These are phyloP conservation scores for Candida krabiensis DNA, from an alignment of 805 yeast species.

Conservation along the genomic window DNA sequence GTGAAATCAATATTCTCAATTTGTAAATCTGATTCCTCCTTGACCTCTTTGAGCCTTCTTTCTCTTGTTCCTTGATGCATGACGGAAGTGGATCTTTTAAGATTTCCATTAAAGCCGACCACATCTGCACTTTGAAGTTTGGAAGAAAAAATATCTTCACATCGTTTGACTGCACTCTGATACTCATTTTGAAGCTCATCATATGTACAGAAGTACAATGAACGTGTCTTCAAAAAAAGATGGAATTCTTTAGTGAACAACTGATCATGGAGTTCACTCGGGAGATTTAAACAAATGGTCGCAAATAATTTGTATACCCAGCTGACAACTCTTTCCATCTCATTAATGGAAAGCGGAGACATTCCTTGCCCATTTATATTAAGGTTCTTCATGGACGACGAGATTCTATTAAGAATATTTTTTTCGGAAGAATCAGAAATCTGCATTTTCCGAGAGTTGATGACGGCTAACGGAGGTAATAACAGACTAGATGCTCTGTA, in stretches of 20 bases:
- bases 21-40: conserved; percentile 7
- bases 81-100: conserved; percentile 14
- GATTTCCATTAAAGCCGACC: conserved; percentile 3
- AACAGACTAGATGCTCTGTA: conserved; percentile 11
- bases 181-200: conserved; percentile 16
- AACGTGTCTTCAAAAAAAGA: conserved; percentile 9
- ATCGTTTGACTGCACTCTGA: conserved; percentile 2
- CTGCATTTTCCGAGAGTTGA: conserved; percentile 8
- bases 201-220: conserved; percentile 7
- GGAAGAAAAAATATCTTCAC: conserved; percentile 5
- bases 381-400: conserved; percentile 8
- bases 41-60: conserved; percentile 8
- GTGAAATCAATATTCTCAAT: conserved; percentile 7
- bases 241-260: conserved; percentile 11
- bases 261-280: conserved; percentile 4
- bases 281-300: conserved; percentile 6
- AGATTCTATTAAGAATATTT: conserved; percentile 7
- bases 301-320: conserved; percentile 21
- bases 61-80: conserved; percentile 18
- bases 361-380: not conserved
- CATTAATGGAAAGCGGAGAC: conserved; percentile 4
- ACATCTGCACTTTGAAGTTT: conserved; percentile 2
- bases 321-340: conserved; percentile 19
- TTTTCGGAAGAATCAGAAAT: conserved; percentile 1
- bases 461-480: conserved; percentile 15